phyloP scores from a whole-genome alignment of 768 basidiomycete species.

The Leccinum subgranulosum region DNA sequence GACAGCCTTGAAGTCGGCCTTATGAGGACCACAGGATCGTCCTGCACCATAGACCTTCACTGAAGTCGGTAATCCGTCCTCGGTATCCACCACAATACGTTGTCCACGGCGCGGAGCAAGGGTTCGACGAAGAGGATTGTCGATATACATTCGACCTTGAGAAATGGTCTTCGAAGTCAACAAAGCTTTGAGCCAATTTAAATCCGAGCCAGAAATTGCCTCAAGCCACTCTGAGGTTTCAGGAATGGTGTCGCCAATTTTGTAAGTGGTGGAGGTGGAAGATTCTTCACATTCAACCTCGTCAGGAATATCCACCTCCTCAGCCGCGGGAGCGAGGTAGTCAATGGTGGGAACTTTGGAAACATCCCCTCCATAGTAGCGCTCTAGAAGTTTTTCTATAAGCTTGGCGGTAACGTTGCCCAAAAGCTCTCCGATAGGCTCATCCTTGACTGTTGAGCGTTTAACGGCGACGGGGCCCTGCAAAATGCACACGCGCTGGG shows the following conservation, averaged over 20 bases:
- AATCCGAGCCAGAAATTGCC: conserved; percentile 72
- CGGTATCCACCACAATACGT: conserved; percentile 60
- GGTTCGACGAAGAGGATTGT: conserved; percentile 85
- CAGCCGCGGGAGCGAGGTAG: conserved; percentile 67
- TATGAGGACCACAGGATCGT: conserved; percentile 75
- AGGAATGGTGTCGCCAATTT: conserved; percentile 55
- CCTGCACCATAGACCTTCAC: conserved; percentile 73
- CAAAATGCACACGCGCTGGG: conserved; percentile 95
- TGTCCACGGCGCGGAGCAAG: conserved; percentile 81
- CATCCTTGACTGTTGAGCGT: conserved; percentile 83
- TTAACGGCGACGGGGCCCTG: conserved; percentile 96
- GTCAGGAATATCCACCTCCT: conserved; percentile 33
- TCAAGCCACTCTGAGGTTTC: conserved; percentile 75
- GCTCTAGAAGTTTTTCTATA: conserved; percentile 72
- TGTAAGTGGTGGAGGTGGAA: conserved; percentile 45
- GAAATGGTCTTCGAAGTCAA: conserved; percentile 79
- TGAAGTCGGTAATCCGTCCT: conserved; percentile 48
- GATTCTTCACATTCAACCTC: conserved; percentile 43
- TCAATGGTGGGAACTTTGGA: conserved; percentile 76
- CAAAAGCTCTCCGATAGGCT: conserved; percentile 89
- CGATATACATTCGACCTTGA: conserved; percentile 80
- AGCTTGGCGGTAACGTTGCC: conserved; percentile 82
- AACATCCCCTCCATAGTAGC: conserved; percentile 73
- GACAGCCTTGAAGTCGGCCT: conserved; percentile 76
- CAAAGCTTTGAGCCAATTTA: conserved; percentile 86